Percentiles rank a stretch among this genome's conserved stretches.
phyloP scores from a whole-genome alignment of 495 filamentous ascomycete genomes.

The Aspergillus bridgeri region DNA sequence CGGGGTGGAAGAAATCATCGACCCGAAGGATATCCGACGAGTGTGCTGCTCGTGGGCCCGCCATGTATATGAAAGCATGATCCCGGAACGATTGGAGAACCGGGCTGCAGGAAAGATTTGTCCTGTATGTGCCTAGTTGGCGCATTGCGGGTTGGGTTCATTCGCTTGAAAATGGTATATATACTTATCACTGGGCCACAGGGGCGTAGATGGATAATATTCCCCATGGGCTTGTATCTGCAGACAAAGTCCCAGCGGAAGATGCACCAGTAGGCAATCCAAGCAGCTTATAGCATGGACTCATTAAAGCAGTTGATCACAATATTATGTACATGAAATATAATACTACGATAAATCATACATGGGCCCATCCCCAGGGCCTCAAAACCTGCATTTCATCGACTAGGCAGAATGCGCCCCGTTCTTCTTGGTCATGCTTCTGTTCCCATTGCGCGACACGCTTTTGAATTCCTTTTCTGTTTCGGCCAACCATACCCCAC shows the following conservation, averaged over 20 bases:
- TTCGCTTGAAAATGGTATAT: neutral
- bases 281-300: no score
- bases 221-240: no score
- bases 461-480: neutral
- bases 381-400: constrained; percentile 82
- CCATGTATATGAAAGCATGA: constrained; percentile 51
- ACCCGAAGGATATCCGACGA: constrained; percentile 54
- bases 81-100: constrained; percentile 47
- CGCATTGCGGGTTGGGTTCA: neutral
- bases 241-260: no score
- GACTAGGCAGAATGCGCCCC: constrained; percentile 61
- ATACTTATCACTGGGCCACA: neutral
- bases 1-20: constrained; percentile 62
- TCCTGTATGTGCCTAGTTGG: constrained; percentile 40
- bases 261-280: no score
- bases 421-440: constrained; percentile 44
- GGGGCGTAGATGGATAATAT: no score
- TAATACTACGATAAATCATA: constrained; percentile 19
- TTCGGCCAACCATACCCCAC: constrained; percentile 27
- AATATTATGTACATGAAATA: neutral
- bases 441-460: neutral
- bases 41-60: constrained; percentile 51
- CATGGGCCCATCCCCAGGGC: constrained; percentile 70
- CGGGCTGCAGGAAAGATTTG: constrained; percentile 49
- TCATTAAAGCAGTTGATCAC: neutral